These are phyloP conservation scores for Patellaria atrata DNA, from an alignment of 495 filamentous ascomycete genomes.

Conservation along the genomic window DNA sequence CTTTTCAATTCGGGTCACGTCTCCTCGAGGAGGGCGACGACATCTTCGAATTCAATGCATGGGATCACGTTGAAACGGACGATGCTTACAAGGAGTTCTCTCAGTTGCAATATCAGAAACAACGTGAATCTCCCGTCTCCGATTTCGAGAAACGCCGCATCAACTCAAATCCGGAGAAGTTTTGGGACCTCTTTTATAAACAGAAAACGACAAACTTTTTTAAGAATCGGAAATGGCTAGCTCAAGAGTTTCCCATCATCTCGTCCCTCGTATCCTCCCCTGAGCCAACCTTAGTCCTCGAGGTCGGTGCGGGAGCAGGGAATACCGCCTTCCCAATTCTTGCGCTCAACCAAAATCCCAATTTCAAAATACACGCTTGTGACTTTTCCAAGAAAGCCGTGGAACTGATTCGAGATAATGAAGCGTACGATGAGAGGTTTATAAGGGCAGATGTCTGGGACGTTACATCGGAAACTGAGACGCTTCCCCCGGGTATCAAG, in stretches of 20 bases:
- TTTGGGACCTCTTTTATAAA: slow-evolving; percentile 95
- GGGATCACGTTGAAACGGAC: slow-evolving; percentile 92
- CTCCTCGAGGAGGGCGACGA: slow-evolving; percentile 67
- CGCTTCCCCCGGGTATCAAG: slow-evolving; percentile 58
- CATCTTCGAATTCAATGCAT: slow-evolving; percentile 92
- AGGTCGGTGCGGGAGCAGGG: slow-evolving; percentile 88
- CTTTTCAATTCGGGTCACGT: slow-evolving; percentile 90
- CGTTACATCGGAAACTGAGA: slow-evolving; percentile 33
- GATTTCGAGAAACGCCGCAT: slow-evolving; percentile 77
- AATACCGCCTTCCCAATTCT: slow-evolving; percentile 92
- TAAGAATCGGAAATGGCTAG: slow-evolving; percentile 94
- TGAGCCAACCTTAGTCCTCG: slow-evolving; percentile 52
- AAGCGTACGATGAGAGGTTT: slow-evolving; percentile 44
- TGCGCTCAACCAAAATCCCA: slow-evolving; percentile 60
- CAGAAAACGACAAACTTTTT: slow-evolving; percentile 95
- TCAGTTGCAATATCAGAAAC: slow-evolving; percentile 62
- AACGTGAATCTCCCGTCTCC: slow-evolving; percentile 67
- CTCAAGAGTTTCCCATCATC: slow-evolving; percentile 84
- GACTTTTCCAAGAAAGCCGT: slow-evolving; percentile 89
- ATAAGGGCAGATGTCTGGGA: slow-evolving; percentile 92
- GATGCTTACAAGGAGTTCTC: slow-evolving; percentile 69
- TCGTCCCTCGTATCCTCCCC: slow-evolving; percentile 49
- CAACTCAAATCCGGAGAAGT: slow-evolving; percentile 78
- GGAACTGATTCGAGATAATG: slow-evolving; percentile 65
- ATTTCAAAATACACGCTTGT: slow-evolving; percentile 72